Evolutionary conservation across 1,139 yeast genomes (phyloP), one percentile per base, ranked within the genome.

Genomic region (Nadsonia starkeyi-henricii): DNA sequence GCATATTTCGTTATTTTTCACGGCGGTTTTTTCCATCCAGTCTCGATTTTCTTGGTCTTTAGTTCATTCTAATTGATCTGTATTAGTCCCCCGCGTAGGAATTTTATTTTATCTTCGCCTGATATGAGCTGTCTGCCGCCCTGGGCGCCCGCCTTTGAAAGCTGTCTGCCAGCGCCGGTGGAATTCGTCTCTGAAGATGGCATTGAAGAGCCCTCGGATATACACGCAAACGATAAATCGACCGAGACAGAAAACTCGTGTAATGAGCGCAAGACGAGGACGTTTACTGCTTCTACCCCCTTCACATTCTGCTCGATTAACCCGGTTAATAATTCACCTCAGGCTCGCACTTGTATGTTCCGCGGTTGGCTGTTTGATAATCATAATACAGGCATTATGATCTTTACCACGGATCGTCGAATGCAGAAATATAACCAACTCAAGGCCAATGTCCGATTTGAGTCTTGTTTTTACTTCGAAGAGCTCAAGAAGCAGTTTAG

Each of bases 281-380:
- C n/a, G n/a, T n/a, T n/a, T n/a, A n/a, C n/a, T n/a, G n/a, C 30
- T 12, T 26, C 30, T 7, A 26, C 30, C 7, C 9, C 30, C 9
- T 81, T 84, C 57, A 81, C 82, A 54, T 74, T 85, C 48, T 78
- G 86, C 48, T 83, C 91, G 15, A 76, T 81, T 42, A 84, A 79
- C 54, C n/a, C n/a, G n/a, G 46, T 57, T 9, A 53, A 58, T 41
- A 78, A 78, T n/a, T 68, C 66, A 58, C 95, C 85, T 17, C 74
- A 67, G 55, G 81, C 75, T 48, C 68, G 95, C 55, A 81, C 93
- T 0, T 76, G 85, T 54, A 78, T 84, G 15, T 77, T 71, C 57
- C 72, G 95, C 48, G 93, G 89, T 15, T 85, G 84, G 66, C 65
- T 85, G 45, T 85, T 85, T 59, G 72, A 78, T 59, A 85, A 84